Conservation (phyloP, 495 filamentous ascomycete genomes). For the Tetracladium setigerum region DNA sequence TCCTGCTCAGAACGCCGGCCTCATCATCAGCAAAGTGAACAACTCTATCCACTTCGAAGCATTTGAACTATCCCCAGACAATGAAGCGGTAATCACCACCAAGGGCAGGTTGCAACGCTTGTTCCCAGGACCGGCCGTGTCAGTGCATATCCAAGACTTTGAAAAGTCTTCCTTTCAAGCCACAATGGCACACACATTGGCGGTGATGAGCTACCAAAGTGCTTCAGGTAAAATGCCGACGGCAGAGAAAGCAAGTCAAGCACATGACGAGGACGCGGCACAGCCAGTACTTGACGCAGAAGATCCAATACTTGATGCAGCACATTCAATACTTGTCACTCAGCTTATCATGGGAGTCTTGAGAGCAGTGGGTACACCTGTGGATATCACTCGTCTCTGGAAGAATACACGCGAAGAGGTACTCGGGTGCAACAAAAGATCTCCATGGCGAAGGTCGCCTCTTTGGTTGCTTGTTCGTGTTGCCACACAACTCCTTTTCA, state of each 20-base stretch:
- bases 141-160: slow-evolving; percentile 25
- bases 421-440: slow-evolving; percentile 29
- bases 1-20: slow-evolving; percentile 47
- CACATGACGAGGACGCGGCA: slow-evolving; percentile 33
- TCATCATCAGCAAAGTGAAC: slow-evolving; percentile 32
- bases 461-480: slow-evolving; percentile 52
- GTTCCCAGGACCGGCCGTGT: slow-evolving; percentile 43
- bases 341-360: slow-evolving; percentile 42
- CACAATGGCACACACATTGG: slow-evolving; percentile 31
- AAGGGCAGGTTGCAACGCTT: slow-evolving; percentile 39
- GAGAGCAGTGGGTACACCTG: slow-evolving; percentile 26
- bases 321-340: slow-evolving; percentile 44
- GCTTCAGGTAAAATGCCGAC: slow-evolving; percentile 29
- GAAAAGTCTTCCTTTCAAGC: slow-evolving; percentile 25
- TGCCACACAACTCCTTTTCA: slow-evolving; percentile 33
- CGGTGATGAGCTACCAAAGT: slow-evolving; percentile 33
- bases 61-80: slow-evolving; percentile 46
- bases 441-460: slow-evolving; percentile 47
- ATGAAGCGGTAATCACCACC: slow-evolving; percentile 33
- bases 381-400: slow-evolving; percentile 24
- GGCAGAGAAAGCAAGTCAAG: slow-evolving; percentile 29
- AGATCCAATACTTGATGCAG: too few species aligned
- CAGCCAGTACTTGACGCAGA: too few species aligned
- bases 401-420: slow-evolving; percentile 58
- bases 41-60: slow-evolving; percentile 35